Evolutionary conservation across 352 stramenopile species (phyloP), one percentile per base, ranked within the genome.

Genomic region (Pythium brachiatum): DNA sequence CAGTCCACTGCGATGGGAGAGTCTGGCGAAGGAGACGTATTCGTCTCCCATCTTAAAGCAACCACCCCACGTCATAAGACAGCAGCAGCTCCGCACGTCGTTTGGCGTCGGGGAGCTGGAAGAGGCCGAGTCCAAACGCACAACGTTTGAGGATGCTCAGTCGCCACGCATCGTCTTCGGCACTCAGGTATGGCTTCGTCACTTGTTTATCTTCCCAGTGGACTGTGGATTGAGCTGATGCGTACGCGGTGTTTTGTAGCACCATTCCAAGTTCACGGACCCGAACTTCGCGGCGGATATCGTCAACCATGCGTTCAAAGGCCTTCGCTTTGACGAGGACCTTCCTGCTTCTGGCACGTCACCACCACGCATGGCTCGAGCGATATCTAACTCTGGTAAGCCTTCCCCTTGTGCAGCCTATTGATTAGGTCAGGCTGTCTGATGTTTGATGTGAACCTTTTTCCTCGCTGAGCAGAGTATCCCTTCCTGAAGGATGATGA

Each of bases 1-100:
- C 43, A 90, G 78, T 73, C 81, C 80, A 25, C 81, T 90, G 26
- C 70, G 75, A 56, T 94, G 85, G 85, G 82, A 89, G 34, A 81
- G 66, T 58, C 43, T 87, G 13, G 69, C 79, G 21, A 84, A 86
- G 50, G 82, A 92, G 47, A 84, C 73, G 13, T 86, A 89, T 54
- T 76, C 70, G 13, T 74, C 82, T 12, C 79, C 79, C 7, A 62
- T 88, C 32, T 67, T 89, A 9, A 78, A 75, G 51, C 81, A 76
- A 7, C 81, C 78, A 18, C 61, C 62, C n/a, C 73, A 74, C 13
- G 60, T 69, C 23, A 43, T 75, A 20, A 66, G 64, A 7, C 57
- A 72, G 25, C 76, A 76, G 31, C 73, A 72, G 12, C 61, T 75
- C 5, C 60, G 66, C 18, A 69, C 62, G 0, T 62, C 74, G 0